Base-by-base conservation (phyloP, 2,329 filamentous ascomycete species). In the Alternaria brassicae region DNA sequence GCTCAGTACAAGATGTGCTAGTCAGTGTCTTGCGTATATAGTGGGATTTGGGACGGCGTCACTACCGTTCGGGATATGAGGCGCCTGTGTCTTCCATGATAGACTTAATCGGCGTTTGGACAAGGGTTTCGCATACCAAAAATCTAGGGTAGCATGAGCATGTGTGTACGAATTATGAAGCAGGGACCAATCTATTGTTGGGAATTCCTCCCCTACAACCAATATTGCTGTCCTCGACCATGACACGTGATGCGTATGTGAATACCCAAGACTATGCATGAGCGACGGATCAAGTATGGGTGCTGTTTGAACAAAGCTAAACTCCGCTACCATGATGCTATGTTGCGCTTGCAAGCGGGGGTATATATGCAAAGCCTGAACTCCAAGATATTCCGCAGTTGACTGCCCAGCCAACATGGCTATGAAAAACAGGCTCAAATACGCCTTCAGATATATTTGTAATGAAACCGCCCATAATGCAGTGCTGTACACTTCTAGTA, bases 1-100 rank as follows among this genome's bases (percentile, higher is more conserved):
- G 91, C 90, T 79, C 84, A 88, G 69, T 99, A 97, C 85, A 94
- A 90, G 77, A 89, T 89, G 82, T 84, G 71, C 69, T 75, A 69
- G 37, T 61, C 3, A 7, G 21, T 34, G 39, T 30, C 61, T 27
- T 53, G 28, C 23, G 39, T 28, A 39, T 48, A 37, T 41, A 32
- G 41, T 45, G 30, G 17, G 28, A 27, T 25, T 53, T 28, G 25
- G 50, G 34, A 37, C 27, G 27, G 21, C 12, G 25, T 23, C 4
- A 44, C 15, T 23, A 32, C 25, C 40, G 34, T 56, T 44, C 36
- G 48, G 48, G 48, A 5, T 28, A 50, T 6, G 49, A 48, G 44
- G 30, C 44, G 19, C 44, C 44, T 56, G 30, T 48, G 30, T 37
- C 53, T 30, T 50, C 44, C 51, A 55, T 34, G 56, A 56, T 58